Percentiles rank a stretch among this genome's conserved stretches.
Evolutionary conservation across 202 grass and related monocot species (phyloP).

Genomic region (Sporobolus alterniflorus): DNA sequence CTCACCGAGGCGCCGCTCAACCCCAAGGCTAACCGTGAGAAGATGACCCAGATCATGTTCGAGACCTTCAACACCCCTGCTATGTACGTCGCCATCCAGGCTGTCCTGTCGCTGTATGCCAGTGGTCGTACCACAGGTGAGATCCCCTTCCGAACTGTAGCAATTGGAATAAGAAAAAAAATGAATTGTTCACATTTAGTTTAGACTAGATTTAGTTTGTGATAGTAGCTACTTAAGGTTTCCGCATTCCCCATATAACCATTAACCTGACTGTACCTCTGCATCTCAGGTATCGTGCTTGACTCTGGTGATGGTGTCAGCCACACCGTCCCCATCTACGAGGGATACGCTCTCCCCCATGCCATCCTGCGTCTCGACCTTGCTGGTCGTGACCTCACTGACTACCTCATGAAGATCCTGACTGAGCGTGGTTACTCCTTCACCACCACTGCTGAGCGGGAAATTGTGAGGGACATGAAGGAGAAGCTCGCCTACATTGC

Average conservation of each 20-base stretch:
- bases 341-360: conserved; percentile 70
- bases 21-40: conserved; percentile 96
- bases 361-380: conserved; percentile 69
- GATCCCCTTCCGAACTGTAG: too few species aligned
- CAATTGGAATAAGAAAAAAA: too few species aligned
- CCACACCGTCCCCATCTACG: conserved; percentile 69
- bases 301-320: conserved; percentile 75
- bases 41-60: conserved; percentile 99
- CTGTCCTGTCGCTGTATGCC: conserved; percentile 92
- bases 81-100: conserved; percentile 99
- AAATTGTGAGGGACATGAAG: conserved; percentile 76
- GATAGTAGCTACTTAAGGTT: too few species aligned
- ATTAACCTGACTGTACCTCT: too few species aligned
- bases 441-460: conserved; percentile 64
- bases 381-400: conserved; percentile 50
- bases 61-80: conserved; percentile 96
- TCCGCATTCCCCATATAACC: too few species aligned
- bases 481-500: conserved; percentile 69
- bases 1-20: conserved; percentile 96
- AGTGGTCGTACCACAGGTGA: conserved; percentile 98
- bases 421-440: conserved; percentile 64
- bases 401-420: conserved; percentile 69
- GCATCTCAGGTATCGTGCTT: conserved; percentile 69
- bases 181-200: too few species aligned
- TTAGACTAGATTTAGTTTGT: too few species aligned